Evolutionary conservation across 225 moss, liverwort and hornwort genomes (phyloP).

Genomic region (Antitrichia curtipendula): DNA sequence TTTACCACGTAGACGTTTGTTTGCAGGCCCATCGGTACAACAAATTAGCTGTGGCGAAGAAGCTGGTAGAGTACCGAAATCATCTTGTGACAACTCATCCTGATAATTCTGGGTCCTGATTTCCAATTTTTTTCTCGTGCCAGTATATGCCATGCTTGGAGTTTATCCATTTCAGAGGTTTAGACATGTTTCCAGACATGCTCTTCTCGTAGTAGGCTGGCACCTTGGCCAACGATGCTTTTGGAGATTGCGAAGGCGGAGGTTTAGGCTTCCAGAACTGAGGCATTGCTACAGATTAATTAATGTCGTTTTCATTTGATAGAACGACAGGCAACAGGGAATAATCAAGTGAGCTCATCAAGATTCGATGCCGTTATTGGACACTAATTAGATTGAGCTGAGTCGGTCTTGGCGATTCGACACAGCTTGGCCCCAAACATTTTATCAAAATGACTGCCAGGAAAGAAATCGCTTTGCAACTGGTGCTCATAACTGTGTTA

Average conservation of each 20-base stretch:
- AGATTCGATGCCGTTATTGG: not conserved
- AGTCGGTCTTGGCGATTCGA: not conserved
- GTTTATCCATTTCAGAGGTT: not conserved
- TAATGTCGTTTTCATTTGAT: not conserved
- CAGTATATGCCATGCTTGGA: not conserved
- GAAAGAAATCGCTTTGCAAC: not conserved
- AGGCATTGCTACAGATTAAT: not conserved
- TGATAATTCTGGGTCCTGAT: conserved; percentile 12
- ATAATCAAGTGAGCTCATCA: not conserved
- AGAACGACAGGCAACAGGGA: not conserved
- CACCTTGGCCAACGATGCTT: not conserved
- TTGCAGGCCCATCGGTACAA: conserved; percentile 83
- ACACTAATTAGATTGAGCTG: not conserved
- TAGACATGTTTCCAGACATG: not conserved
- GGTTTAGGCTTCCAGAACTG: not conserved
- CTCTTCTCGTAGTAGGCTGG: not conserved
- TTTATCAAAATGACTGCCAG: not conserved
- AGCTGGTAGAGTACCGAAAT: conserved; percentile 72
- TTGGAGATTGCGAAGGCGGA: not conserved
- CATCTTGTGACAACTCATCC: conserved; percentile 20
- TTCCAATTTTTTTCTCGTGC: not conserved
- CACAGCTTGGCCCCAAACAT: not conserved
- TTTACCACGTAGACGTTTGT: not conserved
- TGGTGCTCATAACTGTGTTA: not conserved
- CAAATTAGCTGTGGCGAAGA: conserved; percentile 74